A percentile compares a stretch with the other conserved stretches of the same genome.
Conservation (phyloP, 176 grass and related monocot species). For the Paspalum vaginatum region DNA sequence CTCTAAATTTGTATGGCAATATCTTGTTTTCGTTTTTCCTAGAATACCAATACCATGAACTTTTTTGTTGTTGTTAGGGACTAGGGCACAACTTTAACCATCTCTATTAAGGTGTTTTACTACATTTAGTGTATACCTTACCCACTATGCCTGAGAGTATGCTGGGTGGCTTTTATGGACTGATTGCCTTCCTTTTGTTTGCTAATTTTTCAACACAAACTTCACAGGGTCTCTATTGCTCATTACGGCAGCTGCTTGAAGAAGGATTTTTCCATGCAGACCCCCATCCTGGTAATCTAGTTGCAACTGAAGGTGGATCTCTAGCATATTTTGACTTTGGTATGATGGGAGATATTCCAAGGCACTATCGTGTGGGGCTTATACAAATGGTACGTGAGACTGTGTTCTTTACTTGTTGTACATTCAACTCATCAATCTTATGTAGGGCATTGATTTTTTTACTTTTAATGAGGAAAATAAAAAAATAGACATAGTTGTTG, state of each 20-base stretch:
- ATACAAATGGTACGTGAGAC: conserved; percentile 76
- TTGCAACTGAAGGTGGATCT: conserved; percentile 77
- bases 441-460: neutral
- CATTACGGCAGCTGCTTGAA: conserved; percentile 89
- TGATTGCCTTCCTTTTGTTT: neutral
- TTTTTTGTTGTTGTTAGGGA: no score
- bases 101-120: neutral
- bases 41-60: neutral
- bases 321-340: conserved; percentile 98
- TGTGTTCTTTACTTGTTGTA: neutral
- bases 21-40: neutral
- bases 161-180: neutral
- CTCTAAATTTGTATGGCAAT: neutral
- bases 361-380: conserved; percentile 93
- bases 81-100: neutral
- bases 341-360: conserved; percentile 99
- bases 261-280: conserved; percentile 98
- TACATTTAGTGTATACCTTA: neutral
- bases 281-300: conserved; percentile 98
- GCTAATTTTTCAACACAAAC: conserved; percentile 9
- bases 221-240: conserved; percentile 89
- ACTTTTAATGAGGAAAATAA: conserved; percentile 11
- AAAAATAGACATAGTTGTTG: neutral
- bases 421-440: neutral
- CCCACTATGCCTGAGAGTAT: neutral